These are phyloP conservation scores for Leishmania gerbilli DNA, from an alignment of 208 protist genomes.

Conservation along the genomic window DNA sequence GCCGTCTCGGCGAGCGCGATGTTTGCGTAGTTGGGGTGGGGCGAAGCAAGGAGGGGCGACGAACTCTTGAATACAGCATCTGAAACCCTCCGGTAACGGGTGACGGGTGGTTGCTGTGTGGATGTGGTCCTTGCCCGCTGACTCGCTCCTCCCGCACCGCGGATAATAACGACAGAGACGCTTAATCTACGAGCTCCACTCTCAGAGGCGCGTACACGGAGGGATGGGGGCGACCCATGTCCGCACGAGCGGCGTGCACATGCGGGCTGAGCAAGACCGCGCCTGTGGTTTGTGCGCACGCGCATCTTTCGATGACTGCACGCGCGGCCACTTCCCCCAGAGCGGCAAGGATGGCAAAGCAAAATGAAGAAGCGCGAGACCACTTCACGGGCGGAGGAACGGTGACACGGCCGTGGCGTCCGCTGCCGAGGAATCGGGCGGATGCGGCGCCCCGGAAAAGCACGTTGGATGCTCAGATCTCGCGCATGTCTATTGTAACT, in stretches of 20 bases:
- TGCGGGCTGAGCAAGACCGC: background rate
- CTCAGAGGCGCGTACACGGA: background rate
- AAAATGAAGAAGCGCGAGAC: background rate
- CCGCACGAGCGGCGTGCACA: background rate
- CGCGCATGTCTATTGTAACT: background rate
- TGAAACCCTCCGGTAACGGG: background rate
- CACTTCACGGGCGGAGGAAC: background rate
- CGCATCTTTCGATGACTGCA: background rate
- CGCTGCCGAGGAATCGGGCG: background rate
- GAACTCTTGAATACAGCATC: background rate
- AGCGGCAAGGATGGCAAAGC: background rate
- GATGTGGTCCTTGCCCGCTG: background rate
- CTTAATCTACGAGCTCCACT: background rate
- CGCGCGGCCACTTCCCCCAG: background rate
- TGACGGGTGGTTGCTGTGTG: background rate
- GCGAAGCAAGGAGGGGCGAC: background rate
- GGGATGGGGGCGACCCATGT: background rate
- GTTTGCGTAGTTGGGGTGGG: slow-evolving; percentile 54
- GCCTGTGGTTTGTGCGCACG: background rate
- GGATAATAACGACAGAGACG: background rate
- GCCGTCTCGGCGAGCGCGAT: slow-evolving; percentile 47
- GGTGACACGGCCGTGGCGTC: background rate
- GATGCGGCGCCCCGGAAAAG: background rate
- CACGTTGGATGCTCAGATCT: background rate
- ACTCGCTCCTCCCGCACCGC: background rate